A percentile compares a stretch with the other conserved stretches of the same genome.
Evolutionary conservation across 177 flowering plant genomes (phyloP).

Genomic region (Tripterygium wilfordii): DNA sequence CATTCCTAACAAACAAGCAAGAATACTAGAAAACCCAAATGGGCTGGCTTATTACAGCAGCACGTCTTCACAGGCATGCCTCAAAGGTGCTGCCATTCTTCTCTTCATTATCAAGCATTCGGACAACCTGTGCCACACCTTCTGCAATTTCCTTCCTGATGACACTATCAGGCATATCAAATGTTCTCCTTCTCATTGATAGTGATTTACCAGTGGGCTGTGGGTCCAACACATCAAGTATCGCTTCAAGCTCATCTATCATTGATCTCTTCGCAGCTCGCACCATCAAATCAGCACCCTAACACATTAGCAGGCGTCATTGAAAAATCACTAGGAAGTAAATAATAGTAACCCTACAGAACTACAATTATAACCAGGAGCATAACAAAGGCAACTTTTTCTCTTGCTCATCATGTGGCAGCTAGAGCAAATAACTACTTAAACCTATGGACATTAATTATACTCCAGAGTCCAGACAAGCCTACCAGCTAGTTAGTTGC

Average conservation of each 20-base stretch:
- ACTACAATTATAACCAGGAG: too few relatives aligned
- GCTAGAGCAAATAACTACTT: too few relatives aligned
- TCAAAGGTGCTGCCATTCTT: slow-evolving; percentile 30
- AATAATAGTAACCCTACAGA: too few relatives aligned
- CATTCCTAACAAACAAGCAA: too few relatives aligned
- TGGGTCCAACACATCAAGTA: slow-evolving; percentile 94
- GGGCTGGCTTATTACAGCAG: background rate
- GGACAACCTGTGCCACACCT: slow-evolving; percentile 85
- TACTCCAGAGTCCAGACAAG: too few relatives aligned
- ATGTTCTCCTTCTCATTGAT: slow-evolving; percentile 70
- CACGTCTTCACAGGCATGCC: slow-evolving; percentile 13
- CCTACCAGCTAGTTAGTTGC: too few relatives aligned
- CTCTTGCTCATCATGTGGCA: too few relatives aligned
- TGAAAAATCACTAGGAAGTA: too few relatives aligned
- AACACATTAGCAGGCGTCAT: too few relatives aligned
- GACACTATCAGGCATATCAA: slow-evolving; percentile 71
- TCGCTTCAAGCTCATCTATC: slow-evolving; percentile 88
- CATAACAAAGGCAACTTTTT: too few relatives aligned
- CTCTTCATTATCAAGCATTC: slow-evolving; percentile 58
- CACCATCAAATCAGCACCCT: slow-evolving; percentile 88
- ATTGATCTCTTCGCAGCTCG: slow-evolving; percentile 73
- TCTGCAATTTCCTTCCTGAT: slow-evolving; percentile 75
- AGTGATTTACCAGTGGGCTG: slow-evolving; percentile 63
- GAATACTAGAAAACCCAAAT: too few relatives aligned
- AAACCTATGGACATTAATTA: too few relatives aligned